Evolutionary conservation across 2,329 filamentous ascomycete genomes (phyloP).

Genomic region (Phyllosticta citrichinensis): DNA sequence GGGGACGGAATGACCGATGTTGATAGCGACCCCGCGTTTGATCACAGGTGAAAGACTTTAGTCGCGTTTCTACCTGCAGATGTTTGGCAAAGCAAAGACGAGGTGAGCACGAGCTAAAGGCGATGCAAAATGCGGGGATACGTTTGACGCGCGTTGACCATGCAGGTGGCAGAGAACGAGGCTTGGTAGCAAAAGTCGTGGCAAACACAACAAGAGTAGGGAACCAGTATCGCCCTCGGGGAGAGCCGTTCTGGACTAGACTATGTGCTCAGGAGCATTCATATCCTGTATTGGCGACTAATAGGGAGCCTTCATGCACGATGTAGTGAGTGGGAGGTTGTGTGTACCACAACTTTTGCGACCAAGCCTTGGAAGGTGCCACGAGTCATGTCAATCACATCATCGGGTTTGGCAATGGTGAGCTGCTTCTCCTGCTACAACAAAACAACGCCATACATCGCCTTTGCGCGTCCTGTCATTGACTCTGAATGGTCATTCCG

Average conservation of each 20-base stretch:
- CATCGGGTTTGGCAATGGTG: background rate
- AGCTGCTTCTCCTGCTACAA: background rate
- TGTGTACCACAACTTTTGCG: too few species aligned
- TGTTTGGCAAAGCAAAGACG: background rate
- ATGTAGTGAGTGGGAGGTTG: too few species aligned
- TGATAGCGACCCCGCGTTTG: background rate
- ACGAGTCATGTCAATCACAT: background rate
- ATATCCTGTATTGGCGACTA: too few species aligned
- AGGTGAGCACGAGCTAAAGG: background rate
- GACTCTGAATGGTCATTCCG: background rate
- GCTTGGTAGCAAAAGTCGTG: too few species aligned
- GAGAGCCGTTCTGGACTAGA: too few species aligned
- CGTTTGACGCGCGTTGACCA: background rate
- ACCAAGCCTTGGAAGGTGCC: too few species aligned
- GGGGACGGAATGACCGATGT: background rate
- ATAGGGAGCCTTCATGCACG: too few species aligned
- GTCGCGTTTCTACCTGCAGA: background rate
- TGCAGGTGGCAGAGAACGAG: background rate
- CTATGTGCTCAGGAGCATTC: too few species aligned
- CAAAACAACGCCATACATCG: background rate
- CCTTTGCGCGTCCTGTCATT: background rate
- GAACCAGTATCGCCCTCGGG: too few species aligned
- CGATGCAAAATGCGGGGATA: background rate
- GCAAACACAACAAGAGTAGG: too few species aligned
- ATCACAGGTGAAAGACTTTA: background rate